Percentiles rank a stretch among this genome's conserved stretches.
Evolutionary conservation across 352 stramenopile genomes (phyloP).

Genomic region (Phytopythium kandeliae): DNA sequence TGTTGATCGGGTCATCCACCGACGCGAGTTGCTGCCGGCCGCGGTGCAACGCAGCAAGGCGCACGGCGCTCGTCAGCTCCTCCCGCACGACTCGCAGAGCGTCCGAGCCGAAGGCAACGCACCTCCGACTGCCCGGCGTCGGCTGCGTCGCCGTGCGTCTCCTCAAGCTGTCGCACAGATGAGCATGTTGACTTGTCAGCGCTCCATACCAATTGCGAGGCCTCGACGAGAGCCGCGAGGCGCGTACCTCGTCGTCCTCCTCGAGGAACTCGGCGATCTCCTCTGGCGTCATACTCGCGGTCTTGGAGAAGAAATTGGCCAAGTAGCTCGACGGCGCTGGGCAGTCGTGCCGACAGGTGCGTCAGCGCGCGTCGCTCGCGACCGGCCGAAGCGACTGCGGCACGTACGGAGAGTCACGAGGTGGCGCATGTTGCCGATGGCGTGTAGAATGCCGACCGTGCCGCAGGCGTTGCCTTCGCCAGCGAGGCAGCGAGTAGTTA

Average conservation of each 20-base stretch:
- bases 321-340: slow-evolving; percentile 64
- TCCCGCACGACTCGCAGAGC: too few species aligned
- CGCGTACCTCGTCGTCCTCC: slow-evolving; percentile 76
- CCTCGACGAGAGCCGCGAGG: not conserved
- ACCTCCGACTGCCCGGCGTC: slow-evolving; percentile 88
- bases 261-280: slow-evolving; percentile 88
- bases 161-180: slow-evolving; percentile 65
- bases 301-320: slow-evolving; percentile 80
- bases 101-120: too few species aligned
- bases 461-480: slow-evolving; percentile 96
- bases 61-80: too few species aligned
- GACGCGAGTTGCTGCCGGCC: slow-evolving; percentile 83
- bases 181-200: not conserved
- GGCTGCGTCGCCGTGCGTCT: slow-evolving; percentile 88
- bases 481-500: too few species aligned
- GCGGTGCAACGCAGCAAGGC: too few species aligned
- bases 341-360: too few species aligned
- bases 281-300: slow-evolving; percentile 63
- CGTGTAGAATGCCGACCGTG: slow-evolving; percentile 94
- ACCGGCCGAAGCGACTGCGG: not conserved
- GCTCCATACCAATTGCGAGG: too few species aligned
- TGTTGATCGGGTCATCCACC: slow-evolving; percentile 92
- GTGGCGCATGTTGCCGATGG: slow-evolving; percentile 88
- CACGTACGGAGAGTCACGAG: slow-evolving; percentile 55
- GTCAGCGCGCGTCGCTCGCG: too few species aligned